These are phyloP conservation scores for Zoysia pacifica DNA, from an alignment of 176 grass and related monocot species.

Conservation along the genomic window DNA sequence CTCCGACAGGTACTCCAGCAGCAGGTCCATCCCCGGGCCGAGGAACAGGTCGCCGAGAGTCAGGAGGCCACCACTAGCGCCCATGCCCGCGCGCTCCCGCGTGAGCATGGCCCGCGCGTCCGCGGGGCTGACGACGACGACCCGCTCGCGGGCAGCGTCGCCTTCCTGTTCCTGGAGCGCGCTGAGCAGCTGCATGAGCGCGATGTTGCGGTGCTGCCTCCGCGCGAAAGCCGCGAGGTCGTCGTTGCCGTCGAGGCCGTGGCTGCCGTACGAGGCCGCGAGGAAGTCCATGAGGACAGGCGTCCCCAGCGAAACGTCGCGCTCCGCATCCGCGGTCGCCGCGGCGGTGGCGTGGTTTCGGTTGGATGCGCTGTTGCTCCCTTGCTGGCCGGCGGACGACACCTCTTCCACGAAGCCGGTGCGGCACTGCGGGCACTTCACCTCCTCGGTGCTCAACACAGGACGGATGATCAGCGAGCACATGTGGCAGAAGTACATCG, in stretches of 20 bases:
- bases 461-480: constrained; percentile 69
- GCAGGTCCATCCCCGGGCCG: constrained; percentile 71
- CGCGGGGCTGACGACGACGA: constrained; percentile 40
- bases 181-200: constrained; percentile 56
- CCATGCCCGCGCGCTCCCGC: neutral
- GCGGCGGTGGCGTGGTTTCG: neutral
- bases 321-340: constrained; percentile 7
- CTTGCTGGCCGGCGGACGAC: constrained; percentile 14
- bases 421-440: constrained; percentile 83
- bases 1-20: constrained; percentile 77
- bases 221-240: constrained; percentile 37
- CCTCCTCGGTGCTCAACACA: constrained; percentile 46
- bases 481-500: constrained; percentile 76
- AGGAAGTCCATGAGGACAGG: constrained; percentile 70
- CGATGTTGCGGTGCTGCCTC: constrained; percentile 53
- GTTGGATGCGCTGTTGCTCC: neutral
- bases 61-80: constrained; percentile 34
- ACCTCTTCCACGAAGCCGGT: constrained; percentile 86
- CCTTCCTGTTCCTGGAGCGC: constrained; percentile 57
- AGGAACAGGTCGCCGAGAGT: constrained; percentile 67
- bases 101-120: constrained; percentile 47
- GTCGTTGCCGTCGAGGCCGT: constrained; percentile 34
- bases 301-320: constrained; percentile 43
- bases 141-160: constrained; percentile 36
- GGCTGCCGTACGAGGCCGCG: constrained; percentile 43